Evolutionary conservation across 208 protist genomes (phyloP).

Genomic region (Entamoeba histolytica): DNA sequence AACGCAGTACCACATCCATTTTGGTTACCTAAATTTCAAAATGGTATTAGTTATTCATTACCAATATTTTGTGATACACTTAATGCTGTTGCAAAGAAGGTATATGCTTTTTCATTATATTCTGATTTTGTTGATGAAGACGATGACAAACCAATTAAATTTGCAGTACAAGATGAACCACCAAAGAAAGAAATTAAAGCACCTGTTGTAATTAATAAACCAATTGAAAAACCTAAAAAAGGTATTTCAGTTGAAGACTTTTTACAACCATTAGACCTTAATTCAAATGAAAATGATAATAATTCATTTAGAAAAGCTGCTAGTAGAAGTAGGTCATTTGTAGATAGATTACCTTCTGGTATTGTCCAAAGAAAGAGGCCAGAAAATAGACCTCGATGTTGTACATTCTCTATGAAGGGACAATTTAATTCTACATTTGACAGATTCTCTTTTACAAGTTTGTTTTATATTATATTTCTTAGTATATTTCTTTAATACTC

Average conservation of each 20-base stretch:
- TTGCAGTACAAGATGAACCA: neutral
- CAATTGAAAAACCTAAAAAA: neutral
- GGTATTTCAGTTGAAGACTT: neutral
- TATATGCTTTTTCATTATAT: neutral
- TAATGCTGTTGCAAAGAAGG: neutral
- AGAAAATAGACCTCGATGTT: neutral
- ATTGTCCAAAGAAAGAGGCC: neutral
- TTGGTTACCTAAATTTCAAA: neutral
- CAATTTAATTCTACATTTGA: neutral
- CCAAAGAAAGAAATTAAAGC: neutral
- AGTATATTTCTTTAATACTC: too few species aligned
- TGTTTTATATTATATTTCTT: neutral
- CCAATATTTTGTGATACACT: neutral
- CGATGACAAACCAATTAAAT: neutral
- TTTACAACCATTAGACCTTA: neutral
- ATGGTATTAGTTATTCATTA: neutral
- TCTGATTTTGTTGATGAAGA: neutral
- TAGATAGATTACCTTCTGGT: neutral
- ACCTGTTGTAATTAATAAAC: neutral
- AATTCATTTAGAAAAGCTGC: neutral
- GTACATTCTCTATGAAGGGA: neutral
- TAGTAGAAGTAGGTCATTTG: neutral
- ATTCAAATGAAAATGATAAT: neutral
- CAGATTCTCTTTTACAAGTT: neutral
- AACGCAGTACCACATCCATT: conserved; percentile 1